Evolutionary conservation across 805 yeast species (phyloP).

Genomic region (Komagataella kurtzmanii): DNA sequence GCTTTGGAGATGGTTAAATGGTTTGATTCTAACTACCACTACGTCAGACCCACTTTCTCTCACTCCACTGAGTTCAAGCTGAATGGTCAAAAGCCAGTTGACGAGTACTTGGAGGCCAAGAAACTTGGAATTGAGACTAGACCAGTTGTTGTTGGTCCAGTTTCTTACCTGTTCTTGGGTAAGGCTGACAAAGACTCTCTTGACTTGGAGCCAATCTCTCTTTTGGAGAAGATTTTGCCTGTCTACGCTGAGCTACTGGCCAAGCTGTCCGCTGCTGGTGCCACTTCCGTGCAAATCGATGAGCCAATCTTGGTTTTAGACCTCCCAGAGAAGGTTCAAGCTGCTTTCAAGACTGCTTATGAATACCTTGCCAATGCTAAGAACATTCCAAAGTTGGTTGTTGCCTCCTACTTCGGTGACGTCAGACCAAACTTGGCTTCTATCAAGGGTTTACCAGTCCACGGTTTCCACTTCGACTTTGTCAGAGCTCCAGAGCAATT

Average conservation of each 20-base stretch:
- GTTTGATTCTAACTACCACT: conserved; percentile 99
- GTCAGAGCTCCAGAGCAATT: conserved; percentile 95
- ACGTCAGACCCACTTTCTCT: conserved; percentile 98
- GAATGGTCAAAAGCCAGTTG: conserved; percentile 93
- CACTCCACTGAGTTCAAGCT: conserved; percentile 92
- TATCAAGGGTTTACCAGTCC: conserved; percentile 80
- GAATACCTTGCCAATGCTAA: conserved; percentile 55
- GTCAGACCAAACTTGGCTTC: conserved; percentile 92
- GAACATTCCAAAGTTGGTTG: conserved; percentile 64
- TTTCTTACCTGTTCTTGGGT: conserved; percentile 89
- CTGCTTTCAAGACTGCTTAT: conserved; percentile 83
- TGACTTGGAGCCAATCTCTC: conserved; percentile 85
- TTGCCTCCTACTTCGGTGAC: conserved; percentile 96
- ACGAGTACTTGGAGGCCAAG: conserved; percentile 96
- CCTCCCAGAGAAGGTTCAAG: conserved; percentile 71
- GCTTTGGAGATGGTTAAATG: conserved; percentile 99
- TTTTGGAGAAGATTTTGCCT: conserved; percentile 83
- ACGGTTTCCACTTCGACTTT: conserved; percentile 94
- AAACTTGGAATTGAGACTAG: conserved; percentile 91
- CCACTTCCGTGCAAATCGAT: conserved; percentile 87
- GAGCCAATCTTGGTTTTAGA: conserved; percentile 96
- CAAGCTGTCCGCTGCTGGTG: conserved; percentile 91
- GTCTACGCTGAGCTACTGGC: conserved; percentile 81
- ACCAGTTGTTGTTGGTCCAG: conserved; percentile 95
- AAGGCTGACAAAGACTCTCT: conserved; percentile 97